These are phyloP conservation scores for Durotheca rogersii DNA, from an alignment of 495 filamentous ascomycete species.

Conservation along the genomic window DNA sequence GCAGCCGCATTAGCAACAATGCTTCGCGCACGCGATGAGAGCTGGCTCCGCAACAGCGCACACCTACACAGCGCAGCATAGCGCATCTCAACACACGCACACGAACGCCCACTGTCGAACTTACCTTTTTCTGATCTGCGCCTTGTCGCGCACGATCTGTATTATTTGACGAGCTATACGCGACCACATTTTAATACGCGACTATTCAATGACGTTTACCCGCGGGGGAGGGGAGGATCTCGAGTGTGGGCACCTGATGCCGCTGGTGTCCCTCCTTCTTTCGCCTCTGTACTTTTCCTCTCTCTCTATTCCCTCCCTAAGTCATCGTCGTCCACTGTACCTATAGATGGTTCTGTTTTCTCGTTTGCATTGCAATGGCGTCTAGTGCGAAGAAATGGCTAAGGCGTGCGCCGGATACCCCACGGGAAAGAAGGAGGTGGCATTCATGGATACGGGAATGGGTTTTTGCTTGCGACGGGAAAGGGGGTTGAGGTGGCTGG, in stretches of 20 bases:
- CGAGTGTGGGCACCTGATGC: too few relatives aligned
- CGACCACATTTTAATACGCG: conserved; percentile 24
- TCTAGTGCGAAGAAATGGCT: conserved; percentile 20
- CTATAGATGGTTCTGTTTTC: too few relatives aligned
- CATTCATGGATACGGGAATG: conserved; percentile 24
- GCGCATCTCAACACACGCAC: too few relatives aligned
- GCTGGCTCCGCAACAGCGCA: conserved; percentile 36
- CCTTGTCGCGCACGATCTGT: conserved; percentile 21
- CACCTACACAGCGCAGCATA: conserved; percentile 24
- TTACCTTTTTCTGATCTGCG: conserved; percentile 26
- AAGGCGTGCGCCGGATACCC: conserved; percentile 35
- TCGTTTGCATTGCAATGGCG: conserved; percentile 23
- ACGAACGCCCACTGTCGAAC: too few relatives aligned
- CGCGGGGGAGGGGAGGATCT: conserved; percentile 13
- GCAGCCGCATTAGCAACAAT: background rate
- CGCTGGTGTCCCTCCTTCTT: too few relatives aligned
- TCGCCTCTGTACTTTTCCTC: too few relatives aligned
- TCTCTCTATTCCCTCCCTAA: conserved; percentile 3
- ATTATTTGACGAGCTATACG: conserved; percentile 31
- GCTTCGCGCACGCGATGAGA: conserved; percentile 28
- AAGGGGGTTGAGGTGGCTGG: conserved; percentile 3
- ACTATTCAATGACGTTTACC: conserved; percentile 9
- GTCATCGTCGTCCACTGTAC: conserved; percentile 33
- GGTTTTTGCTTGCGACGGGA: conserved; percentile 3
- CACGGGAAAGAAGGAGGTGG: conserved; percentile 31